A percentile compares a stretch with the other conserved stretches of the same genome.
Evolutionary conservation across 371 early-diverging fungal species (phyloP).

Genomic region (Mortierella sp.): DNA sequence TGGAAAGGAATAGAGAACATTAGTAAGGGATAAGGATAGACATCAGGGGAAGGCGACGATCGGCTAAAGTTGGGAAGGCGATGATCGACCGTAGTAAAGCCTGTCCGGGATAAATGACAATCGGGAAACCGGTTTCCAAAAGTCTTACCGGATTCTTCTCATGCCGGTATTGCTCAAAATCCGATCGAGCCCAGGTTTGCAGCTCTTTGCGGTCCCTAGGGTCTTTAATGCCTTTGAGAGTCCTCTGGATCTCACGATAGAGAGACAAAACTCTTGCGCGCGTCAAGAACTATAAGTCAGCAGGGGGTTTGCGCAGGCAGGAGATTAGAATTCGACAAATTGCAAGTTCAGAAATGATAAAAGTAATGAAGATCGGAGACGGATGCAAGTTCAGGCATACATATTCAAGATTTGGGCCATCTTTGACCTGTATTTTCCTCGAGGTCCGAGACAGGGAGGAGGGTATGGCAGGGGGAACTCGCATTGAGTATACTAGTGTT

Average conservation of each 20-base stretch:
- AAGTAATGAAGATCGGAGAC: not conserved
- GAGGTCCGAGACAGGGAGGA: conserved; percentile 38
- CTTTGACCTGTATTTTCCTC: conserved; percentile 19
- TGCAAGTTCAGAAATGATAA: not conserved
- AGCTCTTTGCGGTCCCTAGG: conserved; percentile 64
- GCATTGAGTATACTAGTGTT: conserved; percentile 12
- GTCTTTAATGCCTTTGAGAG: conserved; percentile 63
- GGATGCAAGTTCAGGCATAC: conserved; percentile 17
- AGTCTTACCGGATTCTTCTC: conserved; percentile 65
- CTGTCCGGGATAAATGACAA: too few species aligned
- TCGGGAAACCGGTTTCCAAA: not conserved
- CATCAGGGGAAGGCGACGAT: not conserved
- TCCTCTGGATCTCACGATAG: conserved; percentile 69
- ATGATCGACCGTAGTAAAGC: not conserved
- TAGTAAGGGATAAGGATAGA: not conserved
- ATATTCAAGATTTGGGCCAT: conserved; percentile 52
- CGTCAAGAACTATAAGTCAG: conserved; percentile 62
- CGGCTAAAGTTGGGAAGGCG: too few species aligned
- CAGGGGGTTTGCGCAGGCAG: too few species aligned
- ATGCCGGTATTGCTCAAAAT: conserved; percentile 70
- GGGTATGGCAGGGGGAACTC: conserved; percentile 38
- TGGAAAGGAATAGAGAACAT: not conserved
- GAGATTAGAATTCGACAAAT: not conserved
- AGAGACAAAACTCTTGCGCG: conserved; percentile 66
- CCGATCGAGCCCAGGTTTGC: conserved; percentile 67